Conservation (phyloP, 306 rosid species). For the barrel medic (Medicago truncatula) region DNA sequence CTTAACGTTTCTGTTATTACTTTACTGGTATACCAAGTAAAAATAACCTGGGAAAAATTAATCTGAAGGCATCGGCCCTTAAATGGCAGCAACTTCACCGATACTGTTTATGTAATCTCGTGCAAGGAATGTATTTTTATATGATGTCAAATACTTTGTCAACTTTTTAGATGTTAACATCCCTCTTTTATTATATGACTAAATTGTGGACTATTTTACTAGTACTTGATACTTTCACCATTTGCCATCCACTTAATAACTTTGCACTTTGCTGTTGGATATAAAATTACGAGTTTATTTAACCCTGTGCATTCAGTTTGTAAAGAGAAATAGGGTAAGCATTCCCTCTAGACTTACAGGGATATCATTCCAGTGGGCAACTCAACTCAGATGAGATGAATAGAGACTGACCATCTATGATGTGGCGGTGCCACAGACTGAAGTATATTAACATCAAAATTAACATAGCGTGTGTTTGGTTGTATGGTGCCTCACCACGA, state of each 20-base stretch:
- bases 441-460: neutral
- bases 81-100: neutral
- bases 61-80: neutral
- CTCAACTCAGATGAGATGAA: neutral
- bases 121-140: neutral
- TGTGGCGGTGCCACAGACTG: neutral
- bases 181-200: neutral
- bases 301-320: neutral
- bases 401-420: neutral
- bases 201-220: neutral
- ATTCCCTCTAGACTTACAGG: conserved; percentile 13
- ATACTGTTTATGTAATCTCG: neutral
- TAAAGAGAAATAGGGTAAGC: neutral
- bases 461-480: too few species aligned
- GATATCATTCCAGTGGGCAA: neutral
- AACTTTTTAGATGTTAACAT: too few species aligned
- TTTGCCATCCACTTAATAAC: neutral
- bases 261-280: conserved; percentile 8
- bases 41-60: neutral
- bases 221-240: neutral
- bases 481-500: too few species aligned
- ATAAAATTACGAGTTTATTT: conserved; percentile 5
- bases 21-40: neutral
- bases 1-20: neutral
- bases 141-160: too few species aligned